Evolutionary conservation across 1,139 yeast genomes (phyloP), one percentile per base, ranked within the genome.

Genomic region (Lodderomyces jiufengensis): DNA sequence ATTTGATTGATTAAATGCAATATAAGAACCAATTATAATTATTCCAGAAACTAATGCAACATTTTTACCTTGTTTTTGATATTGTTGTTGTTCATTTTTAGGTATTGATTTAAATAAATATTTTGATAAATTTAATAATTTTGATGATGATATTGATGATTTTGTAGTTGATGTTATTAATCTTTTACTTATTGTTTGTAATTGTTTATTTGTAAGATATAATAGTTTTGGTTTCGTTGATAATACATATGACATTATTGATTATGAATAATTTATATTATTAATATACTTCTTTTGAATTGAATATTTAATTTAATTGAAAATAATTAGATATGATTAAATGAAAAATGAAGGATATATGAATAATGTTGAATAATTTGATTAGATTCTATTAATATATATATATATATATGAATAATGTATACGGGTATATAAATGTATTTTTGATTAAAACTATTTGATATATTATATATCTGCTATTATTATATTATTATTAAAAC

Each of bases 31-130:
- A 20, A 70, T 68, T n/a, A 69, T 63, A 29, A 70, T 59, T 34
- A 69, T 49, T 14, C 74, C 74, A n/a, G 72, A 63, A 1, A 68
- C 62, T 5, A 68, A 49, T 3, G 75, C 75, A 29, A 68, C 70
- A 37, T 59, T 60, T 24, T 63, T 57, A 40, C 54, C 61, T 34
- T 59, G 33, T 23, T 22, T 39, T 30, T 11, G 43, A 9, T 27
- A 15, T 18, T 36, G 32, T 23, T 36, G 39, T 20, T 33, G 39
- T 9, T 32, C 31, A 31, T 34, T 33, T 24, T 33, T 38, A 15
- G 34, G 37, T 9, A 26, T 23, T 24, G 38, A 18, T 29, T 36
- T 35, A 20, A 38, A 31, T 12, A 38, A 28, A 14, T 25, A n/a
- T 24, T 37, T 37, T 9, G 37, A 29, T 12, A 29, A 20, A 18